Evolutionary conservation across 345 rosid species (phyloP).

Genomic region (Lumnitzera littorea): DNA sequence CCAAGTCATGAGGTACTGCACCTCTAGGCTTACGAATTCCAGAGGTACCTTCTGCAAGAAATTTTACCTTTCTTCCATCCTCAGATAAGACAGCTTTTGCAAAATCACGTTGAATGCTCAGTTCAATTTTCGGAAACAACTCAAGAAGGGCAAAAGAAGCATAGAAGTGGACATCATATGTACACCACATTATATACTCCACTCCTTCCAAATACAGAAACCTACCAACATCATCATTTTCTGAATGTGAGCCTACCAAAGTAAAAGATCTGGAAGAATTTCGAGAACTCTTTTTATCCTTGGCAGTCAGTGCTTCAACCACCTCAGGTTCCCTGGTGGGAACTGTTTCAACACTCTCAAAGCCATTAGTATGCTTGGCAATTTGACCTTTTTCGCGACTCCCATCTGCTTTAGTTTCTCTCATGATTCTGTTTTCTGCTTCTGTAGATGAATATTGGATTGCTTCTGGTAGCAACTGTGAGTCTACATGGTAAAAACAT

Average conservation of each 20-base stretch:
- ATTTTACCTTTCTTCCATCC: constrained; percentile 87
- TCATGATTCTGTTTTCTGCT: no score
- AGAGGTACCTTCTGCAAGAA: constrained; percentile 80
- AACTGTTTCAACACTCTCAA: no score
- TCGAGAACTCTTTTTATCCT: constrained; percentile 11
- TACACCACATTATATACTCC: constrained; percentile 97
- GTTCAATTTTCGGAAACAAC: constrained; percentile 87
- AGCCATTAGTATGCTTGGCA: no score
- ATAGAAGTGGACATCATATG: constrained; percentile 96
- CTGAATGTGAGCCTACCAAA: constrained; percentile 22
- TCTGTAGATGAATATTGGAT: no score
- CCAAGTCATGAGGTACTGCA: constrained; percentile 97
- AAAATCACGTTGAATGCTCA: constrained; percentile 92
- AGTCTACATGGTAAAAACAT: no score
- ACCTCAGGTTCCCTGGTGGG: no score
- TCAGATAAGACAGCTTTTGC: constrained; percentile 94
- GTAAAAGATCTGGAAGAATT: constrained; percentile 2
- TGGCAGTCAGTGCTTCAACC: constrained; percentile 8
- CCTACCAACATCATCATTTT: constrained; percentile 73
- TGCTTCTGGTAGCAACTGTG: no score
- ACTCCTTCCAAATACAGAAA: constrained; percentile 96
- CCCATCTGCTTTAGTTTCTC: neutral
- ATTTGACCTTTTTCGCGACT: no score
- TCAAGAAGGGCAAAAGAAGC: constrained; percentile 94
- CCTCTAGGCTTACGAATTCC: constrained; percentile 97